Evolutionary conservation across 805 yeast species (phyloP), one percentile per base, ranked within the genome.

Genomic region (Cyberlindnera maclurae): DNA sequence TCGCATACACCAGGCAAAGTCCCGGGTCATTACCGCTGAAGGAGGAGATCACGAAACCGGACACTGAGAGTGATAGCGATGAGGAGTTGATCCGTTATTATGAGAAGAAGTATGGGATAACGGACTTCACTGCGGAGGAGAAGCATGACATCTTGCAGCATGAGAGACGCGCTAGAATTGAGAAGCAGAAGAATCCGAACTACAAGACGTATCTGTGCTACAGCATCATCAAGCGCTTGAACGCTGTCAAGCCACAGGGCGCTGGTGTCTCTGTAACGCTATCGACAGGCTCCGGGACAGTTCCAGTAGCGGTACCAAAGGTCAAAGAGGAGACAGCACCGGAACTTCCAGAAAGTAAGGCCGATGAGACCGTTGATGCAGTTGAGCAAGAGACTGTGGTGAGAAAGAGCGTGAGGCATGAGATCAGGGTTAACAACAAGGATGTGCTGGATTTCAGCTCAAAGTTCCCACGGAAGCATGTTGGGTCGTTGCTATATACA

Each of bases 401-500:
- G 24, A 20, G 24, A 20, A 20, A 20, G 24, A 20, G 24, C 8
- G 26, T 27, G 9, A 34, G 26, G 31, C 16, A 15, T 5, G 37
- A 27, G 26, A 40, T 62, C 2, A 52, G 48, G 0, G 64, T 75
- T 3, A 53, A 63, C 39, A 71, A 64, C 43, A 41, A 50, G 11
- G 68, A 64, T 27, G 77, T 68, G 2, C 40, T 71, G 0, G 57
- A 55, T 12, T 55, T 57, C 18, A 72, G 72, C 2, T 46, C 59
- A 3, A 49, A 55, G 39, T 72, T 74, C 46, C 69, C 70, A 24
- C 57, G 77, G 30, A 59, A 57, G 28, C 60, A 68, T 42, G 57
- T 81, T 9, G 85, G 85, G 0, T 63, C 75, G 1, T 57, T 80
- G 4, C 55, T 79, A 0, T 84, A 85, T 54, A 70, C 69, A 32